Percentiles rank a stretch among this genome's conserved stretches.
These are phyloP conservation scores for Penicillium sp. DNA, from an alignment of 2,329 filamentous ascomycete genomes.

Conservation along the genomic window DNA sequence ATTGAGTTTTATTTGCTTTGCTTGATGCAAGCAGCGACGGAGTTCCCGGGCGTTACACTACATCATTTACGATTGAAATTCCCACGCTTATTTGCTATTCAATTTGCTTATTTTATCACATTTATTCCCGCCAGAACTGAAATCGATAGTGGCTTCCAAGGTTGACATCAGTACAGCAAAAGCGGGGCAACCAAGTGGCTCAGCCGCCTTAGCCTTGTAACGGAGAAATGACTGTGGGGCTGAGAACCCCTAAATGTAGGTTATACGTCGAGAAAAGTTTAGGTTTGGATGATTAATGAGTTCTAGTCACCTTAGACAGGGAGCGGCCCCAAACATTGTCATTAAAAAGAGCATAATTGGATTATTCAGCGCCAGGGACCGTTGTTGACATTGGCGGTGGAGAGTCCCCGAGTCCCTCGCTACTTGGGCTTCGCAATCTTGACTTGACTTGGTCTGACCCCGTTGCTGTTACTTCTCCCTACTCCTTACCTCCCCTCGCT, in stretches of 20 bases:
- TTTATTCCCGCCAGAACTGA: too few species aligned
- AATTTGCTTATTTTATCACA: too few species aligned
- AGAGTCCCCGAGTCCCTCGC: not conserved
- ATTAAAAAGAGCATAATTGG: not conserved
- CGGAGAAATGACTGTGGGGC: not conserved
- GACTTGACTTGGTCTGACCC: not conserved
- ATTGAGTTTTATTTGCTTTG: too few species aligned
- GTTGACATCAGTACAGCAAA: not conserved
- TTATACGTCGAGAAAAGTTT: not conserved
- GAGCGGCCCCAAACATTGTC: not conserved
- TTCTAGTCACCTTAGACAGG: not conserved
- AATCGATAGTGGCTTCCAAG: too few species aligned
- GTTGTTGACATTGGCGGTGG: not conserved
- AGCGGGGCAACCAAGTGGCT: not conserved
- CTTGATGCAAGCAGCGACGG: too few species aligned
- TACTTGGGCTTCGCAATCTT: not conserved
- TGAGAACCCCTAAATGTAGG: not conserved
- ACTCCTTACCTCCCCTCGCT: not conserved
- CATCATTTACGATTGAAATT: too few species aligned
- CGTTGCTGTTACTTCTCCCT: not conserved
- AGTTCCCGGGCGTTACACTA: too few species aligned
- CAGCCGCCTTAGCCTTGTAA: not conserved
- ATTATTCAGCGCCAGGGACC: not conserved
- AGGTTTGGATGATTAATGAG: not conserved
- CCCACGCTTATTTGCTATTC: too few species aligned